phyloP scores from a whole-genome alignment of 805 yeast species.

The Wickerhamiella kurtzmanii region DNA sequence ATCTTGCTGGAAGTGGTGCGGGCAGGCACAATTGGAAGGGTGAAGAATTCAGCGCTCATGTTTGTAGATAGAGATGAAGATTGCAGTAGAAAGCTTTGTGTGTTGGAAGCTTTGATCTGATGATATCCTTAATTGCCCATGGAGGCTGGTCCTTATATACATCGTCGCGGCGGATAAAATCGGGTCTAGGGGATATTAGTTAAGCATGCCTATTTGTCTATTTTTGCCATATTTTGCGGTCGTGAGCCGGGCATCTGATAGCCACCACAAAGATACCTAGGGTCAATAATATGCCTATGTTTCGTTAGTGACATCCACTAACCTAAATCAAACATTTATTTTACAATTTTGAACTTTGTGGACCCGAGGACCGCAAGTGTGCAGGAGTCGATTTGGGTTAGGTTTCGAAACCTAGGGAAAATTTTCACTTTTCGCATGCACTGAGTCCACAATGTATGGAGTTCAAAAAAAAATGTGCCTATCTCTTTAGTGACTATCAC shows the following conservation, averaged over 20 bases:
- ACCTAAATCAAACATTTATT: neutral
- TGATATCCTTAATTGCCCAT: neutral
- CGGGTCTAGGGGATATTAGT: neutral
- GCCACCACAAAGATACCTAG: neutral
- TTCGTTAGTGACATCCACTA: neutral
- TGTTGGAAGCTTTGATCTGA: neutral
- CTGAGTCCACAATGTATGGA: neutral
- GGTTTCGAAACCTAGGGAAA: neutral
- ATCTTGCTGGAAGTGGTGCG: neutral
- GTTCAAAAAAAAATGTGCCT: neutral
- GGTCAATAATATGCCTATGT: neutral
- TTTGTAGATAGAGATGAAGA: neutral
- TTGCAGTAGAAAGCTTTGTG: neutral
- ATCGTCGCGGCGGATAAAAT: neutral
- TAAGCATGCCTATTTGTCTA: neutral
- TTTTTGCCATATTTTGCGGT: neutral
- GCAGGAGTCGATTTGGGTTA: neutral
- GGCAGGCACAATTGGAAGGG: constrained; percentile 2
- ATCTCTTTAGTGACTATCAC: neutral
- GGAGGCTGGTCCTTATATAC: neutral
- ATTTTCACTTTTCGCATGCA: neutral
- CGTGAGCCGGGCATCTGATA: neutral
- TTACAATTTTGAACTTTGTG: neutral
- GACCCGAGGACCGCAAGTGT: neutral
- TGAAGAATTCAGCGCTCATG: constrained; percentile 1